Conservation (phyloP, 148 eudicot genomes). For the Drosera capensis region DNA sequence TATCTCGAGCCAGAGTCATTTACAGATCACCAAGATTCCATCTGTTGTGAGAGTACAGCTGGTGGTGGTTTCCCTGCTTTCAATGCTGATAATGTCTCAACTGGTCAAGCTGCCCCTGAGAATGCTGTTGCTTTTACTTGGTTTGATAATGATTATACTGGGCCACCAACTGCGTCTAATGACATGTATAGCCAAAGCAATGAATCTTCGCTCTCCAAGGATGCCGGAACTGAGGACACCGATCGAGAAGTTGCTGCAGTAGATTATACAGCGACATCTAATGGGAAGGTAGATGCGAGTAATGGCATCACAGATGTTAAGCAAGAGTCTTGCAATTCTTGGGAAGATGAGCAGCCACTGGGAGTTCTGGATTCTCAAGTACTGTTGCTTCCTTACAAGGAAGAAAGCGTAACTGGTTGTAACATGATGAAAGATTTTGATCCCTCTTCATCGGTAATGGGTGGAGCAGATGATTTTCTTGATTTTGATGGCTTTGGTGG, state of each 20-base stretch:
- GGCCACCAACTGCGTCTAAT: slow-evolving; percentile 13
- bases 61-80: slow-evolving; percentile 13
- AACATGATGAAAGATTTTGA: slow-evolving; percentile 17
- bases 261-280: slow-evolving; percentile 9
- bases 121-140: slow-evolving; percentile 10
- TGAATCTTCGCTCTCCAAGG: slow-evolving; percentile 9
- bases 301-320: slow-evolving; percentile 10
- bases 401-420: slow-evolving; percentile 19
- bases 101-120: slow-evolving; percentile 7
- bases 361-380: slow-evolving; percentile 39
- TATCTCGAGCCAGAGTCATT: slow-evolving; percentile 17
- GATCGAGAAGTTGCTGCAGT: slow-evolving; percentile 5
- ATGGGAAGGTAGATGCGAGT: slow-evolving; percentile 8
- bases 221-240: slow-evolving; percentile 3
- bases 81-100: slow-evolving; percentile 9
- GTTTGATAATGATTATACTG: slow-evolving; percentile 32
- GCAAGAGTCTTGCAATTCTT: slow-evolving; percentile 17
- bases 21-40: slow-evolving; percentile 10
- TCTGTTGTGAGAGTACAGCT: slow-evolving; percentile 11
- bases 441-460: slow-evolving; percentile 23
- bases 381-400: slow-evolving; percentile 45
- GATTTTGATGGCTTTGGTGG: slow-evolving; percentile 69
- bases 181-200: slow-evolving; percentile 10
- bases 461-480: slow-evolving; percentile 24
- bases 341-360: slow-evolving; percentile 28